A percentile compares a stretch with the other conserved stretches of the same genome.
Evolutionary conservation across 2,329 filamentous ascomycete species (phyloP).

Genomic region (Hypomyces rosellus): DNA sequence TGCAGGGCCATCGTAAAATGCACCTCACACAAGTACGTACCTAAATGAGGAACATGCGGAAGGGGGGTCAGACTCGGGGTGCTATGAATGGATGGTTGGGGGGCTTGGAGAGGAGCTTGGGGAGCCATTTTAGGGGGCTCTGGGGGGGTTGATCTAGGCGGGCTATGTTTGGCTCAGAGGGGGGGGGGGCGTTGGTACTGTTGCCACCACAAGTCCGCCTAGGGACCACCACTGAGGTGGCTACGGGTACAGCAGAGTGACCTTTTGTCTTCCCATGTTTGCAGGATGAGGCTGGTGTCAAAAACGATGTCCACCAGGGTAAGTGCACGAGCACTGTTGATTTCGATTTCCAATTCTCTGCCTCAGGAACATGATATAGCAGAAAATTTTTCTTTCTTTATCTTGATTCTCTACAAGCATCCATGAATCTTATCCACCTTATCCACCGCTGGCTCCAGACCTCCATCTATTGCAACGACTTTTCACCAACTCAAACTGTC

Average conservation of each 20-base stretch:
- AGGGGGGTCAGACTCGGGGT: not conserved
- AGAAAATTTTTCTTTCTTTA: no score
- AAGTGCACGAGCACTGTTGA: no score
- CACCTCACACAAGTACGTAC: slow-evolving; percentile 5
- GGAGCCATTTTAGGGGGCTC: not conserved
- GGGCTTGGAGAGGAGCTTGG: not conserved
- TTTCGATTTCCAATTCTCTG: no score
- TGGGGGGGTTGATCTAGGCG: slow-evolving; percentile 2
- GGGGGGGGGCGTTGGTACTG: slow-evolving; percentile 9
- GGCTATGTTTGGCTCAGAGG: slow-evolving; percentile 2
- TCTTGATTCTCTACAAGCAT: no score
- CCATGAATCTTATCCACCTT: no score
- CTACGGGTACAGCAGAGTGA: not conserved
- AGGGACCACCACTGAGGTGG: no score
- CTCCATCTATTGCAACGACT: no score
- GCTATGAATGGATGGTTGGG: slow-evolving; percentile 3
- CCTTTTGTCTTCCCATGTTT: not conserved
- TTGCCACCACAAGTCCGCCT: slow-evolving; percentile 1
- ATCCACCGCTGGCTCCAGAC: no score
- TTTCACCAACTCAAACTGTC: no score
- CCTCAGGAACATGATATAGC: no score
- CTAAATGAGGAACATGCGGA: not conserved
- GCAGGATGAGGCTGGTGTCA: not conserved
- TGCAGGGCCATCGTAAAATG: slow-evolving; percentile 1
- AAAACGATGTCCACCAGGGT: no score